Base-by-base conservation (phyloP, 1,139 yeast species). In the Magnusiomyces fungicola region DNA sequence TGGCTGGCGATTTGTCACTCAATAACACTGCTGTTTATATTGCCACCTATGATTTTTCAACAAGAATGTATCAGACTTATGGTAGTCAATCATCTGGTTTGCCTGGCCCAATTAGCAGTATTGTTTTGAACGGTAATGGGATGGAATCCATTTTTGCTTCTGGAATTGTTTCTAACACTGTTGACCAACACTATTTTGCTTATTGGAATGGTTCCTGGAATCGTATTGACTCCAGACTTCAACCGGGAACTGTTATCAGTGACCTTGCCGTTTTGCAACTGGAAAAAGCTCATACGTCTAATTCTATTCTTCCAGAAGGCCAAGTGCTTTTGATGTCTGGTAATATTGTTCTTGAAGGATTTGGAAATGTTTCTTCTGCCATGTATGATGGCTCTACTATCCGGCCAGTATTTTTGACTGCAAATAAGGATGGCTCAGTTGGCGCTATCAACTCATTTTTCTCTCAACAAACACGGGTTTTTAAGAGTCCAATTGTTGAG, bases 321-420 rank as follows among this genome's bases (percentile, higher is more conserved):
- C 71, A 76, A 54, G 68, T 78, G 0, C 64, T 89, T 39, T 61
- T 83, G 18, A 75, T 85, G 1, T 70, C 86, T 3, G 97, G 97
- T 18, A 64, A 68, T 39, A 71, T 87, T 48, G 63, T 68, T 6
- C 64, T 85, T 44, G 58, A 69, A 1, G 64, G 64, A 2, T 79
- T 75, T 61, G 96, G 95, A 1, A 63, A 69, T 40, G 79, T 79
- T 1, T 80, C 84, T 48, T 76, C 83, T 27, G 92, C 94, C 0
- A 66, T 81, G 40, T 89, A 68, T 67, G 81, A 87, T 62, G 92
- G 94, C 2, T 60, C 73, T 0, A 55, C 63, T 2, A 90, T 97
- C 96, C 64, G 69, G 32, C 97, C 97, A 6, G 80, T 80, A 55
- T 68, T 81, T 14, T 57, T 69, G 21, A 67, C 78, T 1, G 61